Conservation (phyloP, 108 stramenopile species). For the Skeletonema menzelii region DNA sequence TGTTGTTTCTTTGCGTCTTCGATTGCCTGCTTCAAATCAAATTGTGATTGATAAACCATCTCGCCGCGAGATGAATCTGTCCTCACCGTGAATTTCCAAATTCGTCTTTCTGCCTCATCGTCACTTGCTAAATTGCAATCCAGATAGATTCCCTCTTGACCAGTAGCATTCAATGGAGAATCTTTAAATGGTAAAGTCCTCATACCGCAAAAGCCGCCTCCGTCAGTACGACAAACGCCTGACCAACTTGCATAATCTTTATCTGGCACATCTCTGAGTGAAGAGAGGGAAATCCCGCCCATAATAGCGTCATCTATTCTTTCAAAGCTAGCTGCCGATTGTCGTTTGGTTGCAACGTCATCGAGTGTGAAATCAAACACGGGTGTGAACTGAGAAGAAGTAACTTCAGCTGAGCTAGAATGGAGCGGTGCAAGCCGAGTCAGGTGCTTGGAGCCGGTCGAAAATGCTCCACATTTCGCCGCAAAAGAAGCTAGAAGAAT, state of each 20-base stretch:
- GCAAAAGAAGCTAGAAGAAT: neutral
- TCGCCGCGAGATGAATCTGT: conserved; percentile 62
- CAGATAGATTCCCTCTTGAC: conserved; percentile 61
- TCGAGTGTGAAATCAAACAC: conserved; percentile 53
- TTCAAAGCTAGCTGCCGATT: conserved; percentile 61
- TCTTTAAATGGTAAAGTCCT: conserved; percentile 67
- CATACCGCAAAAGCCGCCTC: conserved; percentile 81
- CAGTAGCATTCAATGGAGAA: conserved; percentile 47
- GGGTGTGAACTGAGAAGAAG: conserved; percentile 8
- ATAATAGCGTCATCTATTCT: conserved; percentile 86
- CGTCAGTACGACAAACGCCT: conserved; percentile 74
- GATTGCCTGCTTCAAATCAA: conserved; percentile 46
- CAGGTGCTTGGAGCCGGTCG: neutral
- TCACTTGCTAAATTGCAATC: conserved; percentile 67
- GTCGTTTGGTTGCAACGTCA: conserved; percentile 21
- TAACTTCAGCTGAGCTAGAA: neutral
- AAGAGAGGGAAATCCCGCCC: conserved; percentile 69
- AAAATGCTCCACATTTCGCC: neutral
- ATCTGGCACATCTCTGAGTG: conserved; percentile 38
- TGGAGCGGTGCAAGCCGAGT: neutral
- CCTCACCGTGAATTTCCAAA: conserved; percentile 79
- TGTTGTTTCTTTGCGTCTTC: conserved; percentile 13
- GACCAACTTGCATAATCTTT: conserved; percentile 65
- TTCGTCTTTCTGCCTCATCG: conserved; percentile 63
- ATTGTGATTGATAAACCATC: conserved; percentile 70